Evolutionary conservation across 2,329 filamentous ascomycete genomes (phyloP).

Genomic region (Pseudogymnoascus pannorum): DNA sequence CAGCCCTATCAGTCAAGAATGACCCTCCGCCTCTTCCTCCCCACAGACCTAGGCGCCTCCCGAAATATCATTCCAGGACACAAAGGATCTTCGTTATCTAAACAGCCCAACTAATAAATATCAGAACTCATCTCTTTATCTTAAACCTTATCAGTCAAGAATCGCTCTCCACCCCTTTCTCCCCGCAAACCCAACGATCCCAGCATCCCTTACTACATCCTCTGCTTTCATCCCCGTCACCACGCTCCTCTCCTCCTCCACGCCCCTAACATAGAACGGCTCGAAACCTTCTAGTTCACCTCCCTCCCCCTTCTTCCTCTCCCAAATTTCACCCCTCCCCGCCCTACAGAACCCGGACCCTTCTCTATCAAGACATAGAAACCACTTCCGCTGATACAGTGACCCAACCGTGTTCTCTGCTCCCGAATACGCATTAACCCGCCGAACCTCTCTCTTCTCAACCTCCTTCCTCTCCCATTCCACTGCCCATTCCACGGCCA

Average conservation of each 20-base stretch:
- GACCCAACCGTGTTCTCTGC: conserved; percentile 59
- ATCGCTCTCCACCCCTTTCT: conserved; percentile 53
- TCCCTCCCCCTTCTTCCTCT: conserved; percentile 17
- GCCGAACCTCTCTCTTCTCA: conserved; percentile 47
- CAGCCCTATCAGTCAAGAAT: too few species aligned
- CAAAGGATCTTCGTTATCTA: background rate
- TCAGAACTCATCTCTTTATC: background rate
- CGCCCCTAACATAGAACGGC: conserved; percentile 54
- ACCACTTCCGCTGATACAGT: conserved; percentile 62
- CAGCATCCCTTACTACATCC: conserved; percentile 56
- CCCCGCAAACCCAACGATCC: conserved; percentile 47
- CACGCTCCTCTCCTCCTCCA: conserved; percentile 56
- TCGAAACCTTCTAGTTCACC: conserved; percentile 33
- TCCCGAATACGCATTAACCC: conserved; percentile 59
- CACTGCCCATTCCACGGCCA: conserved; percentile 28
- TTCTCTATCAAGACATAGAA: conserved; percentile 51
- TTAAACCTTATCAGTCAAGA: conserved; percentile 27
- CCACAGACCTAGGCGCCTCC: too few species aligned
- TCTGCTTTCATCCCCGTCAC: conserved; percentile 53
- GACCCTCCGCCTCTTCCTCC: too few species aligned
- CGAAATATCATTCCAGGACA: background rate
- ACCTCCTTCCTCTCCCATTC: conserved; percentile 38
- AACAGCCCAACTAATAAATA: background rate
- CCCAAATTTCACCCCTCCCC: conserved; percentile 22
- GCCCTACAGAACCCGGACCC: conserved; percentile 48